Percentiles rank a stretch among this genome's conserved stretches.
Conservation (phyloP, 1,284 basidiomycete genomes). For the Volvariella volvacea region DNA sequence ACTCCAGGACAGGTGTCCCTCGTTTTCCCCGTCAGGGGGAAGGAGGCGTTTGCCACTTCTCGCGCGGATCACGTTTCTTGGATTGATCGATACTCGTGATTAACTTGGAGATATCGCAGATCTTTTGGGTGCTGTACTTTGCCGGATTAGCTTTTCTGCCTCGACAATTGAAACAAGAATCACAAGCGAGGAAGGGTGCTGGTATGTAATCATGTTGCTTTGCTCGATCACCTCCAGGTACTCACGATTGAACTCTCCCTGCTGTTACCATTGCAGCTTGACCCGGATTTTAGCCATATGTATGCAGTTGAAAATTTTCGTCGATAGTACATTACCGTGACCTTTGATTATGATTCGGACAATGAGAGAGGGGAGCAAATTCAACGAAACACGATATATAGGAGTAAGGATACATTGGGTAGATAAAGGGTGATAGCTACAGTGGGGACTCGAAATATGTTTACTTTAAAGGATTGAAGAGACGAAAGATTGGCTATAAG, state of each 20-base stretch:
- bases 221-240: too few relatives aligned
- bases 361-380: constrained; percentile 4
- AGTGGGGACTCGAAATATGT: neutral
- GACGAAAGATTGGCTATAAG: too few relatives aligned
- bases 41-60: too few relatives aligned
- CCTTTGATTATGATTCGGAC: neutral
- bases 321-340: too few relatives aligned
- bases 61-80: too few relatives aligned
- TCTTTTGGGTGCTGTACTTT: constrained; percentile 42
- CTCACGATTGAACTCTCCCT: too few relatives aligned
- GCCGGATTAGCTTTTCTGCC: constrained; percentile 36
- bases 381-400: constrained; percentile 4
- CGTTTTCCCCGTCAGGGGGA: too few relatives aligned
- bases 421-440: constrained; percentile 9
- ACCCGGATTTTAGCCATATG: too few relatives aligned
- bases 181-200: constrained; percentile 10
- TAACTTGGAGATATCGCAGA: constrained; percentile 18
- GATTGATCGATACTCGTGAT: neutral
- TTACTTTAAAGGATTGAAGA: too few relatives aligned
- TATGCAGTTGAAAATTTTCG: too few relatives aligned
- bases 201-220: too few relatives aligned
- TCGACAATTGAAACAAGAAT: constrained; percentile 37
- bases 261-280: neutral
- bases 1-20: neutral
- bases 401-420: constrained; percentile 21